Conservation (phyloP, 2,329 filamentous ascomycete genomes). For the Fusarium concolor region DNA sequence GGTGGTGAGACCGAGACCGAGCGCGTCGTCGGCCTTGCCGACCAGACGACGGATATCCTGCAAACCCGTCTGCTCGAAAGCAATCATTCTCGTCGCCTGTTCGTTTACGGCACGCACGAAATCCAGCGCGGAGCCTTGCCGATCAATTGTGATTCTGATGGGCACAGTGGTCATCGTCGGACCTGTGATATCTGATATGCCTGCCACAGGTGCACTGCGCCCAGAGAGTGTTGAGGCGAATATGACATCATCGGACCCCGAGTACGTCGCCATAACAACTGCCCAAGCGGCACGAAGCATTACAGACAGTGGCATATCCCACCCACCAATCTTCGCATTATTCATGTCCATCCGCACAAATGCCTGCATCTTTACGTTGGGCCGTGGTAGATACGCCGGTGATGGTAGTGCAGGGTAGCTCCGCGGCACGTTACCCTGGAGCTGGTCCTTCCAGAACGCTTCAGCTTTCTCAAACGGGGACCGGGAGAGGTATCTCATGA, state of each 20-base stretch:
- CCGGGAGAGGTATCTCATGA: neutral
- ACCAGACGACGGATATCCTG: constrained; percentile 1
- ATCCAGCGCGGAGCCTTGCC: neutral
- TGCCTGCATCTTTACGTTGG: neutral
- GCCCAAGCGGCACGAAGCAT: constrained; percentile 8
- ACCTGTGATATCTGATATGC: constrained; percentile 3
- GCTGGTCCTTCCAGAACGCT: constrained; percentile 1
- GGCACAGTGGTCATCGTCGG: constrained; percentile 7
- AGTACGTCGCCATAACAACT: neutral
- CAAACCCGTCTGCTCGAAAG: constrained; percentile 10
- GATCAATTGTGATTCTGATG: constrained; percentile 4
- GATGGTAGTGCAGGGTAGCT: constrained; percentile 7
- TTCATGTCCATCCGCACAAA: constrained; percentile 1
- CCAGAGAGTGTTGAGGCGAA: constrained; percentile 6
- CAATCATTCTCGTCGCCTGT: constrained; percentile 7
- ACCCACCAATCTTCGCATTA: neutral
- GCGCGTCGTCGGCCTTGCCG: constrained; percentile 1
- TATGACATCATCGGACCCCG: constrained; percentile 1
- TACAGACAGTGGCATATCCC: neutral
- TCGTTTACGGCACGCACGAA: neutral
- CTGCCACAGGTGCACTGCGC: constrained; percentile 6
- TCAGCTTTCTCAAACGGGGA: neutral
- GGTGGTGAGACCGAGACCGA: constrained; percentile 1
- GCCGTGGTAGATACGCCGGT: neutral
- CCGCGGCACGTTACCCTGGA: neutral